phyloP scores from a whole-genome alignment of 257 asterid genomes.

The Cordia subcordata region DNA sequence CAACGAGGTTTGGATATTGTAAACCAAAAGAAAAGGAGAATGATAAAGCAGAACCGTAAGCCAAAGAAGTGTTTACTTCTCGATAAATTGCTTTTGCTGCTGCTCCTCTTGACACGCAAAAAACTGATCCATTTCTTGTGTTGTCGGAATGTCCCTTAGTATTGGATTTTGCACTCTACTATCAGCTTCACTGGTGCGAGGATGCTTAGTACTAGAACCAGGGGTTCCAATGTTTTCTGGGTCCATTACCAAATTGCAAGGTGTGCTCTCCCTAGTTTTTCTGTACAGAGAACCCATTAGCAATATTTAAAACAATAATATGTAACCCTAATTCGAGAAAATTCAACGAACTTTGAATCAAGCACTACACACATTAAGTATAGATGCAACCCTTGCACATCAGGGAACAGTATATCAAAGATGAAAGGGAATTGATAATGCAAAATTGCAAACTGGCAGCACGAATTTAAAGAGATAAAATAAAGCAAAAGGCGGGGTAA shows the following conservation, averaged over 20 bases:
- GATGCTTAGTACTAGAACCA: constrained; percentile 26
- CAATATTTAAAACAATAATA: too few relatives aligned
- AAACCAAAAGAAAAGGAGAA: too few relatives aligned
- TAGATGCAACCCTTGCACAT: too few relatives aligned
- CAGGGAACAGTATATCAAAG: too few relatives aligned
- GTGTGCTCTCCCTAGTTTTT: constrained; percentile 30
- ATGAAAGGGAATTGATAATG: too few relatives aligned
- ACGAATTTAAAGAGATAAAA: too few relatives aligned
- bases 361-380: too few relatives aligned
- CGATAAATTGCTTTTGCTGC: constrained; percentile 20
- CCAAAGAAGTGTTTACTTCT: constrained; percentile 14
- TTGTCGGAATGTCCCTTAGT: constrained; percentile 15
- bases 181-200: constrained; percentile 4
- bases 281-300: constrained; percentile 4
- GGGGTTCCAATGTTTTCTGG: constrained; percentile 19
- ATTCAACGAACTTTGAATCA: too few relatives aligned
- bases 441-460: too few relatives aligned
- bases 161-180: constrained; percentile 5
- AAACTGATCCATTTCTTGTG: constrained; percentile 20
- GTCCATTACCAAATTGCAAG: constrained; percentile 30
- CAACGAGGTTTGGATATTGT: too few relatives aligned
- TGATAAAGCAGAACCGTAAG: neutral
- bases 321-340: too few relatives aligned
- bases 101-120: constrained; percentile 17
- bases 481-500: too few relatives aligned